Evolutionary conservation across 2,329 filamentous ascomycete species (phyloP).

Genomic region (Peltaster fructicola): DNA sequence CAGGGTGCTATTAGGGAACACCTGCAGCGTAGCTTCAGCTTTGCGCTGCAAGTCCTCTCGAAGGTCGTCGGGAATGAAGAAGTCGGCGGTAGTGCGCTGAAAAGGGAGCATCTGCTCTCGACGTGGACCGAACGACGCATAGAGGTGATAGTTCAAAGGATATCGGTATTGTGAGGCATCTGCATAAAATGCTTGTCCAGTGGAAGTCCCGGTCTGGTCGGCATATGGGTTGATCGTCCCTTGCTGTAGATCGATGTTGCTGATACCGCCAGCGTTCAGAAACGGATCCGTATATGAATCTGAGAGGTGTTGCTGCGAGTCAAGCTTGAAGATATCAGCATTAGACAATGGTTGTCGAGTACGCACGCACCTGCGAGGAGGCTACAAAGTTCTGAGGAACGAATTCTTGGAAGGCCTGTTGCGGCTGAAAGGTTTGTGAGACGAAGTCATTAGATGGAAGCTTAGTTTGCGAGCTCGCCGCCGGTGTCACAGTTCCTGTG

Average conservation of each 20-base stretch:
- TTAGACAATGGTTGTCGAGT: conserved; percentile 1
- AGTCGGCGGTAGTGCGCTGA: conserved; percentile 73
- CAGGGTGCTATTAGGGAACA: conserved; percentile 54
- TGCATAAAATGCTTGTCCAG: conserved; percentile 48
- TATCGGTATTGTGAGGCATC: conserved; percentile 38
- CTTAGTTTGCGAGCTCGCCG: conserved; percentile 22
- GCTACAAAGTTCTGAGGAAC: conserved; percentile 38
- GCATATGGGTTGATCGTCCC: conserved; percentile 49
- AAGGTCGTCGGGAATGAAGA: conserved; percentile 76
- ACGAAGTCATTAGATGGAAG: conserved; percentile 28
- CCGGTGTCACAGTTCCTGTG: conserved; percentile 27
- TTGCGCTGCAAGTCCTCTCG: conserved; percentile 83
- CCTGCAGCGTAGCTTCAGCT: conserved; percentile 66
- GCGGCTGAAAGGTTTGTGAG: conserved; percentile 20
- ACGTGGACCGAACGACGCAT: conserved; percentile 71
- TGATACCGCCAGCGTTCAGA: conserved; percentile 14
- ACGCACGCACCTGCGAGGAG: conserved; percentile 26
- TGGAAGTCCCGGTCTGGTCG: conserved; percentile 47
- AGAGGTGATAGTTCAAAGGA: conserved; percentile 74
- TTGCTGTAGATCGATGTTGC: conserved; percentile 19
- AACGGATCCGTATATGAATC: conserved; percentile 27
- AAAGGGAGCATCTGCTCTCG: conserved; percentile 67
- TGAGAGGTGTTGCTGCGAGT: conserved; percentile 13
- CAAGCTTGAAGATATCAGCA: conserved; percentile 5
- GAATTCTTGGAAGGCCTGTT: conserved; percentile 33